Evolutionary conservation across 2,329 filamentous ascomycete species (phyloP).

Genomic region (Colletotrichum karsti): DNA sequence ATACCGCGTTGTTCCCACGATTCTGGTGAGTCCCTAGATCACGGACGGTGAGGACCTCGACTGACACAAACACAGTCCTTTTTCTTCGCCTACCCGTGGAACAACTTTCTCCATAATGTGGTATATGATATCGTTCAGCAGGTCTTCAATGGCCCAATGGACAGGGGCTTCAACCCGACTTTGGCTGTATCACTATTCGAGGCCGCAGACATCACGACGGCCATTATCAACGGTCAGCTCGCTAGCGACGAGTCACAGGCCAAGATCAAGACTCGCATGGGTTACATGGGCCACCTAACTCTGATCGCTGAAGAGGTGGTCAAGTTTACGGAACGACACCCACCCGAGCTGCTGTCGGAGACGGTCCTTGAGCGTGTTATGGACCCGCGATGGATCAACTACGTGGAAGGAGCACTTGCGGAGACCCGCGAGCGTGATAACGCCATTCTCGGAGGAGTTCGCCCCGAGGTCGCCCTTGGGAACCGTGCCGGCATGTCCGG

Average conservation of each 20-base stretch:
- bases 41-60: not conserved
- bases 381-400: conserved; percentile 90
- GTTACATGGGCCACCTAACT: conserved; percentile 98
- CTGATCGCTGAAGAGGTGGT: conserved; percentile 98
- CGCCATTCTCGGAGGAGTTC: conserved; percentile 94
- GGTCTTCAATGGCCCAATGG: conserved; percentile 98
- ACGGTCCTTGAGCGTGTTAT: conserved; percentile 88
- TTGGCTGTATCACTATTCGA: conserved; percentile 94
- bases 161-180: conserved; percentile 89
- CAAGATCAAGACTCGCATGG: conserved; percentile 87
- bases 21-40: conserved; percentile 73
- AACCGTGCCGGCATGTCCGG: conserved; percentile 70
- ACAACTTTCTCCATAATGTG: conserved; percentile 98
- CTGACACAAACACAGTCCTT: conserved; percentile 71
- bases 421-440: conserved; percentile 97
- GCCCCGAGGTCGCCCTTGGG: conserved; percentile 88
- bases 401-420: conserved; percentile 91
- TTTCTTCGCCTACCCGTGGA: conserved; percentile 99
- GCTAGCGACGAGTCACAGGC: conserved; percentile 87
- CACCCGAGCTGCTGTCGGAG: conserved; percentile 85
- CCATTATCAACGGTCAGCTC: conserved; percentile 90
- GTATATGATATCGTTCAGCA: conserved; percentile 99
- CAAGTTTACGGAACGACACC: conserved; percentile 95
- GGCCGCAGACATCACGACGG: conserved; percentile 85
- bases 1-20: conserved; percentile 92